These are phyloP conservation scores for Suhomyces sp. DNA, from an alignment of 805 yeast genomes.

Conservation along the genomic window DNA sequence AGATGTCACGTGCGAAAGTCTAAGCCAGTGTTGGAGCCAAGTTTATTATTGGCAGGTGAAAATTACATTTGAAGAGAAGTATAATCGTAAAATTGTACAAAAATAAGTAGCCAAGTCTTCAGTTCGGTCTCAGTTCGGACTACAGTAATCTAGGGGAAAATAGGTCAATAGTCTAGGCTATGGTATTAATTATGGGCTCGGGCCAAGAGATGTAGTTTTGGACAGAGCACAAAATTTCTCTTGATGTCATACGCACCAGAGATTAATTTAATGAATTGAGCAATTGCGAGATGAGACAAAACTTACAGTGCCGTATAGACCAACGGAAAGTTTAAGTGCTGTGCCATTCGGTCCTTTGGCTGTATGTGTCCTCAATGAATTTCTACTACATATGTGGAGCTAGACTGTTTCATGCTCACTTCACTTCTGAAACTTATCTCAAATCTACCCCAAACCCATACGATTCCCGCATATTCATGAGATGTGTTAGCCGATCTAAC, in stretches of 20 bases:
- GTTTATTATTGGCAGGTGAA: not conserved
- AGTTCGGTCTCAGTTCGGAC: not conserved
- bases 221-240: not conserved
- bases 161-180: not conserved
- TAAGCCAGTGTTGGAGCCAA: not conserved
- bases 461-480: not conserved
- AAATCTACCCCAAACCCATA: not conserved
- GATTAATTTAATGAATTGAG: not conserved
- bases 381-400: not conserved
- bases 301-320: not conserved
- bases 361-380: not conserved
- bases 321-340: not conserved
- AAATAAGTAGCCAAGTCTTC: not conserved
- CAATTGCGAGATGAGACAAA: not conserved
- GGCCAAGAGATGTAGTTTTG: not conserved
- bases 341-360: not conserved
- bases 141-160: not conserved
- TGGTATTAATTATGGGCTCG: not conserved
- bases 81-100: not conserved
- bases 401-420: not conserved
- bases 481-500: not conserved
- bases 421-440: not conserved
- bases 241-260: not conserved
- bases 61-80: not conserved
- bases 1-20: not conserved